Evolutionary conservation across 2,329 filamentous ascomycete species (phyloP).

Genomic region (Aspergillus transmontanensis): DNA sequence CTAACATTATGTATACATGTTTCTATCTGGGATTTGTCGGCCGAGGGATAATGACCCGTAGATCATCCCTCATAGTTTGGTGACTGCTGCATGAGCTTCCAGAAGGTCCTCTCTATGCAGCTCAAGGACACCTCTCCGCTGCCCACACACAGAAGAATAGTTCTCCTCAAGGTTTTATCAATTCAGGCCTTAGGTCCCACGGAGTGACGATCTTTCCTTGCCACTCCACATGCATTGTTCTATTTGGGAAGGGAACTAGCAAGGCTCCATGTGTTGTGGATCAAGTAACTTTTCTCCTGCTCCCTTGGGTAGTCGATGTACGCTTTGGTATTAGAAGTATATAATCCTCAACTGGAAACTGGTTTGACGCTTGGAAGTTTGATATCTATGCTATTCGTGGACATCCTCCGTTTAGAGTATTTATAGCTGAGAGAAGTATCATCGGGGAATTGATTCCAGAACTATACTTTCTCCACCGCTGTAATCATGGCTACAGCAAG

Average conservation of each 20-base stretch:
- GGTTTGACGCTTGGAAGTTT: not conserved
- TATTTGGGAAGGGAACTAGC: conserved; percentile 5
- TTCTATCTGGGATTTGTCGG: not conserved
- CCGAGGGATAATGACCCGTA: not conserved
- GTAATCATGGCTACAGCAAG: conserved; percentile 5
- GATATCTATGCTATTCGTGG: not conserved
- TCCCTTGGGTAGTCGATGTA: not conserved
- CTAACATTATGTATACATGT: not conserved
- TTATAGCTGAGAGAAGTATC: not conserved
- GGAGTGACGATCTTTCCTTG: conserved; percentile 2
- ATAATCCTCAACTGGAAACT: conserved; percentile 1
- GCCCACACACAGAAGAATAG: not conserved
- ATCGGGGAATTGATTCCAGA: not conserved
- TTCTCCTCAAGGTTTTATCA: not conserved
- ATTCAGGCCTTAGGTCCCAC: not conserved
- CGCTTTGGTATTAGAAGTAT: not conserved
- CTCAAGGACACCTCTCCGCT: not conserved
- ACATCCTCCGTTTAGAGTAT: not conserved
- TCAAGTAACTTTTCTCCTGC: not conserved
- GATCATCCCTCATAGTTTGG: not conserved
- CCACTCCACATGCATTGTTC: conserved; percentile 2
- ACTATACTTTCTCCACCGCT: not conserved
- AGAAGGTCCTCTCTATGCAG: not conserved
- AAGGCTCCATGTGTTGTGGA: conserved; percentile 1
- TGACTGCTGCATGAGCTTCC: not conserved